Base-by-base conservation (phyloP, 1,139 yeast species). In the Sugiyamaella novakii region DNA sequence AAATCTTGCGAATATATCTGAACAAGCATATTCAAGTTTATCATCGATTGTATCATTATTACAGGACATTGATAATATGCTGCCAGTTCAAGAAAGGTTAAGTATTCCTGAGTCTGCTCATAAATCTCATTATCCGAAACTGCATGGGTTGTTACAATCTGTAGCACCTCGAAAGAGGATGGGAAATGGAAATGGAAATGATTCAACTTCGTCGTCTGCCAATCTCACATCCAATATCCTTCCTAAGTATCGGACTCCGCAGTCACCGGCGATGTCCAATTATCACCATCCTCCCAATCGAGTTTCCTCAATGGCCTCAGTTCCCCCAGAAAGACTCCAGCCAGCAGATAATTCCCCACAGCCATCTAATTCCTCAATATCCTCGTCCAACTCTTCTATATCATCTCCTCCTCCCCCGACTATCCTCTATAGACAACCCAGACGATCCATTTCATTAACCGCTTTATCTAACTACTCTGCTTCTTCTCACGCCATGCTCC, bases 1-100 rank as follows among this genome's bases (percentile, higher is more conserved):
- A 1, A 19, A 17, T 17, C 40, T 47, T 2, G 43, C 44, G 5
- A 12, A 31, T 2, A 14, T 34, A 10, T 27, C 44, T n/a, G 51
- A 47, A 12, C 40, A 37, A 17, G 36, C 46, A n/a, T 27, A 27
- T 19, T 17, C 38, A 7, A 29, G 21, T n/a, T 25, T 47, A 19
- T 33, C 43, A 5, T 39, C 44, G 15, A 43, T 47, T 34, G 8
- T 47, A n/a, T 12, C 39, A 10, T 24, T 41, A 17, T 30, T 47
- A 12, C 40, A 38, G 8, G 51, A 28, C 15, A 47, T 47, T 27
- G 51, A 47, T 21, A 12, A 21, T 14, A 14, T 47, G 19, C 33
- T 47, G 3, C 51, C 51, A 5, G 34, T 24, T 12, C 41, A 43
- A 10, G 51, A 47, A 11, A 24, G 51, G 19, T 29, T 47, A 12